A percentile compares a stretch with the other conserved stretches of the same genome.
phyloP scores from a whole-genome alignment of 1,139 yeast species.

The Pneumocystis wakefieldiae region DNA sequence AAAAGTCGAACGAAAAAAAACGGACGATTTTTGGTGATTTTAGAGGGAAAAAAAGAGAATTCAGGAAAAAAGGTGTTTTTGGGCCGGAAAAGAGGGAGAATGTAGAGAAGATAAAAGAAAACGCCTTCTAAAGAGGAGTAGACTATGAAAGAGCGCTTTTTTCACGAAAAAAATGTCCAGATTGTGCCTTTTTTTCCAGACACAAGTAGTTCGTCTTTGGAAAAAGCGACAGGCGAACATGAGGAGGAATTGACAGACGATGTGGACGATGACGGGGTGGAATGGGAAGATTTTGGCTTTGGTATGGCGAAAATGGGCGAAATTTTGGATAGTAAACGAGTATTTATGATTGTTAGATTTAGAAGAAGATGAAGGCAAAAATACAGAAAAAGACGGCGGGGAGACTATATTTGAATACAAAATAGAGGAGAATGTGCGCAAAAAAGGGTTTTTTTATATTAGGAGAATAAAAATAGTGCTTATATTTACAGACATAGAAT shows the following conservation, averaged over 20 bases:
- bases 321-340: background rate
- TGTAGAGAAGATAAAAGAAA: too few species aligned
- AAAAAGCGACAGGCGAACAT: background rate
- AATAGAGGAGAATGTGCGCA: background rate
- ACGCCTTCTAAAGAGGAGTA: too few species aligned
- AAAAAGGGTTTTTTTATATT: background rate
- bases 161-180: background rate
- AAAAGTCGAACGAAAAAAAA: too few species aligned
- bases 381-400: too few species aligned
- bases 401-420: background rate
- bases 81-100: too few species aligned
- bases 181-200: background rate
- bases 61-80: too few species aligned
- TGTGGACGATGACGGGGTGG: background rate
- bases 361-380: background rate
- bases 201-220: background rate
- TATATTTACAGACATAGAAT: constrained; percentile 21
- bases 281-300: background rate
- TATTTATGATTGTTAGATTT: background rate
- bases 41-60: too few species aligned
- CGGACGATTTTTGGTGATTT: too few species aligned
- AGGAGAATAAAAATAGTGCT: background rate
- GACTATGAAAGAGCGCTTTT: background rate
- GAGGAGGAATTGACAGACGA: background rate
- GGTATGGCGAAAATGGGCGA: background rate